Conservation (phyloP, 495 filamentous ascomycete species). For the Penicillium paradoxum region DNA sequence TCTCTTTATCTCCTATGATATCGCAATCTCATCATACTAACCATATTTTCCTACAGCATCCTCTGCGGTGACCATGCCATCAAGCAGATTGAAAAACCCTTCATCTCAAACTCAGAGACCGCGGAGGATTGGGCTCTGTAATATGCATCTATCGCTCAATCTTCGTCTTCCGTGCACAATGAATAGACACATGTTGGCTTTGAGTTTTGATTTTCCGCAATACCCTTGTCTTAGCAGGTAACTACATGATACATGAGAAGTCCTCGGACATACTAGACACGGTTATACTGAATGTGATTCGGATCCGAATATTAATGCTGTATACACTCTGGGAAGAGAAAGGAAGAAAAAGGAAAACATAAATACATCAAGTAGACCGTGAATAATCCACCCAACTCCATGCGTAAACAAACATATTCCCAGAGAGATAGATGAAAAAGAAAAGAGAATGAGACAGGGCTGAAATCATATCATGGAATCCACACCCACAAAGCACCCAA, state of each 20-base stretch:
- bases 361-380: background rate
- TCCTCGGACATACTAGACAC: conserved; percentile 4
- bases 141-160: background rate
- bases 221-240: conserved; percentile 10
- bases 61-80: conserved; percentile 93
- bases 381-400: conserved; percentile 1
- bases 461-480: background rate
- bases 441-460: background rate
- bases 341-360: background rate
- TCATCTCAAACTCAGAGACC: conserved; percentile 66
- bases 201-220: conserved; percentile 8
- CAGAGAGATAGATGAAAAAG: background rate
- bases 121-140: conserved; percentile 79
- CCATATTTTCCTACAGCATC: conserved; percentile 42
- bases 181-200: background rate
- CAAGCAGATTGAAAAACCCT: conserved; percentile 87
- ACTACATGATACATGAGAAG: background rate
- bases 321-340: background rate
- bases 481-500: background rate
- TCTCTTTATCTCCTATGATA: conserved; percentile 11
- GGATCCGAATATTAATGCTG: background rate
- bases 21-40: conserved; percentile 3
- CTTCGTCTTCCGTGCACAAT: background rate
- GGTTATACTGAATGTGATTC: background rate
- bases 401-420: background rate